These are phyloP conservation scores for Solanum gracilifrons DNA, from an alignment of 257 asterid genomes.

Conservation along the genomic window DNA sequence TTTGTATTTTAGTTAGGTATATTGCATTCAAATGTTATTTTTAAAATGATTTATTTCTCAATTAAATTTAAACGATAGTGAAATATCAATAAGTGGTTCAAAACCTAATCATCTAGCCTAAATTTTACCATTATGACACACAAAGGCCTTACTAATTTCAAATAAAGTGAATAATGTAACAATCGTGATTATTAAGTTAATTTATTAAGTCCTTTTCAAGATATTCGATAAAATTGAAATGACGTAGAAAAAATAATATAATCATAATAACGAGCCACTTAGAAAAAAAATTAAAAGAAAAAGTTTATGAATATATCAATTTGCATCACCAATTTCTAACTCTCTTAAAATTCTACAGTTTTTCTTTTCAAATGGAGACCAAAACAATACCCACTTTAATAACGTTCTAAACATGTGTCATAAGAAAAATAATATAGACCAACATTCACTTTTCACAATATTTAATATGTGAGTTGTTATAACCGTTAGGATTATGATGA, in stretches of 20 bases:
- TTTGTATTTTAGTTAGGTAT: background rate
- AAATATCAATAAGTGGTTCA: background rate
- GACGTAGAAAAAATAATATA: no score
- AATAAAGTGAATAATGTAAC: background rate
- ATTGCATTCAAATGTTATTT: background rate
- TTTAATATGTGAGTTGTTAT: no score
- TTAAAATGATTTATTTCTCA: background rate
- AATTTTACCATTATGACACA: background rate
- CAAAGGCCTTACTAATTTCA: background rate
- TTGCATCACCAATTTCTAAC: background rate
- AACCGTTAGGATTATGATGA: no score
- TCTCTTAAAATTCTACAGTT: no score
- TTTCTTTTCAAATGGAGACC: no score
- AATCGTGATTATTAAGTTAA: background rate
- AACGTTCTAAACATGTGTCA: background rate
- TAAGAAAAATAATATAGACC: background rate
- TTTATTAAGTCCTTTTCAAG: no score
- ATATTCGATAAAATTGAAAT: no score
- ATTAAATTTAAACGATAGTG: fast-evolving
- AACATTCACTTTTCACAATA: background rate
- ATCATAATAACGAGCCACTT: background rate
- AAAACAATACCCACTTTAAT: background rate
- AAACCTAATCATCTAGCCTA: background rate
- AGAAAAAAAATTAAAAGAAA: no score
- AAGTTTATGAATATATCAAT: no score